Evolutionary conservation across 148 eudicot genomes (phyloP), one percentile per base, ranked within the genome.

Genomic region (Camellia sinensis): DNA sequence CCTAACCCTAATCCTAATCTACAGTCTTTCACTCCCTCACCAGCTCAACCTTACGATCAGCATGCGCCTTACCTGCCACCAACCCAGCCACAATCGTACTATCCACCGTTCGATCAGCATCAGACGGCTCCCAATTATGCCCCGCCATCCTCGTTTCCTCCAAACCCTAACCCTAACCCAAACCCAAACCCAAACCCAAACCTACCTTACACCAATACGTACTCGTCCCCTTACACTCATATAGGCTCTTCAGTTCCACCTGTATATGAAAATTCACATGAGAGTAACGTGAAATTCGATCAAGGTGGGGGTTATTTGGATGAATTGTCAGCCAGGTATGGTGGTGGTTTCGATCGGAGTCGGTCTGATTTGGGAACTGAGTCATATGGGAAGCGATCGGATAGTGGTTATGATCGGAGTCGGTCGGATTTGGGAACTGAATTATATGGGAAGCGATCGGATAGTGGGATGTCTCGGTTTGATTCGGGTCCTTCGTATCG

Each of bases 61-160:
- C 84, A 80, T 5, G 82, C 46, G 13, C 54, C 83, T 0, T 79
- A 73, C 79, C 89, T 81, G 63, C 44, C 83, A 13, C 72, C 86
- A 59, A 54, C 80, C 41, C 82, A 76, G 65, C 84, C 71, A 50
- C 83, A 82, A 17, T n/a, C 83, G 3, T 67, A 85, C 73, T 83
- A 88, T 52, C 80, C 89, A 7, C 68, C 92, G 7, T 85, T 78
- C 71, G 97, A 92, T 76, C 85, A 80, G 41, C 84, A 57, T 48
- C 89, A 83, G 69, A 13, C 87, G 7, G 66, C 84, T 7, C 78
- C 80, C 3, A 84, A 56, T 83, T 87, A 84, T 79, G 19, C 86
- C 3, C 81, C 89, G 29, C 64, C 79, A 67, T 78, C 85, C 78
- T 76, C 85, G 2, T 17, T 70, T 37, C 74, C 80, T 4, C 14